Conservation (phyloP, 2,329 filamentous ascomycete genomes). For the Hypomyces perniciosus region DNA sequence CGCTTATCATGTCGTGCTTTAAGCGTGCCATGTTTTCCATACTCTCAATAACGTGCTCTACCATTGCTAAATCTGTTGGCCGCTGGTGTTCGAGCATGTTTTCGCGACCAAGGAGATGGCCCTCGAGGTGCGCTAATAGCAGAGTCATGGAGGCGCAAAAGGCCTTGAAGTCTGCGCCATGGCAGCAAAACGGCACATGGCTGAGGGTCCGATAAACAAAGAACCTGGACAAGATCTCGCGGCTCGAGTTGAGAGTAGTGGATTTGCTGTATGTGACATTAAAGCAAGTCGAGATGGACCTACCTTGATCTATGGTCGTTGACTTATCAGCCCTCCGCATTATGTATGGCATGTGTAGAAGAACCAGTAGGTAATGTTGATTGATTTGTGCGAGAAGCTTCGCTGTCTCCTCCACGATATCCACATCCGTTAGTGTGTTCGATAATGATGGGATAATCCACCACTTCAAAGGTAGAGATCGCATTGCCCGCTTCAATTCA, state of each 20-base stretch:
- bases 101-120: constrained; percentile 14
- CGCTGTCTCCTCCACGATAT: constrained; percentile 25
- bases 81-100: constrained; percentile 11
- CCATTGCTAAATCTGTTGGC: constrained; percentile 10
- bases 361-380: constrained; percentile 33
- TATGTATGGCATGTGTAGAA: constrained; percentile 36
- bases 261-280: constrained; percentile 32
- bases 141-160: constrained; percentile 33
- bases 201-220: constrained; percentile 28
- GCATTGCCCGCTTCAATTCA: constrained; percentile 26
- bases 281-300: no score
- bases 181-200: constrained; percentile 25
- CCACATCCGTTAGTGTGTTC: constrained; percentile 14
- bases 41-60: constrained; percentile 5
- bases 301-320: constrained; percentile 8
- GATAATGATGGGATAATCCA: constrained; percentile 28
- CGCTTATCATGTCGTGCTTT: background rate
- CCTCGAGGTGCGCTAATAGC: constrained; percentile 31
- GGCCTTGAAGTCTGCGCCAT: constrained; percentile 32
- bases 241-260: constrained; percentile 32
- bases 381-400: constrained; percentile 30
- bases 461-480: constrained; percentile 28
- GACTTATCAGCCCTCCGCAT: constrained; percentile 17
- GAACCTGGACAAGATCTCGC: constrained; percentile 33
- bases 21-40: background rate